These are phyloP conservation scores for Insectozyma bohioensis DNA, from an alignment of 1,139 yeast genomes.

Conservation along the genomic window DNA sequence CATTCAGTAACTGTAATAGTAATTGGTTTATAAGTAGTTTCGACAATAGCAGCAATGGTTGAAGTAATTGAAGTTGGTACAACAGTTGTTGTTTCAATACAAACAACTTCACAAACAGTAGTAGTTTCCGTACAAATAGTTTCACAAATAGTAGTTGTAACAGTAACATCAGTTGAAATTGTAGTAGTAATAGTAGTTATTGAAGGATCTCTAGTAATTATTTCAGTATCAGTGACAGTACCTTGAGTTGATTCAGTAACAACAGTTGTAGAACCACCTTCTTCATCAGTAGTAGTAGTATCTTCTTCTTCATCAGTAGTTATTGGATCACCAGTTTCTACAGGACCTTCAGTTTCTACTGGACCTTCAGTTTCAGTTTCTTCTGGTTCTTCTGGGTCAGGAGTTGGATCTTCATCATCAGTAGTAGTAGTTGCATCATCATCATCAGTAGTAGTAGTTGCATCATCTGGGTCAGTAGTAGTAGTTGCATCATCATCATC, in stretches of 20 bases:
- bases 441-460: background rate
- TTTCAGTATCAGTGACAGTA: too few species aligned
- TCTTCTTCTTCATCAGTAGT: background rate
- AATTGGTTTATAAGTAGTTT: constrained; percentile 5
- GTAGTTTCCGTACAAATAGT: constrained; percentile 2
- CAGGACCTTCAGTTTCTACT: background rate
- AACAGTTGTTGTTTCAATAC: constrained; percentile 4
- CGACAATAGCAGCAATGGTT: constrained; percentile 2
- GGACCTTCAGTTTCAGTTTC: background rate
- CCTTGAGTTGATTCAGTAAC: constrained; percentile 1
- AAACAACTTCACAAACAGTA: constrained; percentile 5
- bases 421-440: background rate
- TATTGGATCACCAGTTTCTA: background rate
- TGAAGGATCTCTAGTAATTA: too few species aligned
- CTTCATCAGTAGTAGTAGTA: constrained; percentile 2
- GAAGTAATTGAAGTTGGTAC: constrained; percentile 8
- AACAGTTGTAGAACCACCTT: constrained; percentile 1
- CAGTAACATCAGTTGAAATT: constrained; percentile 3
- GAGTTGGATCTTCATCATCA: background rate
- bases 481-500: background rate
- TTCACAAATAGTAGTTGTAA: background rate
- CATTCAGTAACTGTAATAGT: constrained; percentile 13
- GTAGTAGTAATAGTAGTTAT: background rate
- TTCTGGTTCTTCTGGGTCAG: constrained; percentile 4
- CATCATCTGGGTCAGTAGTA: background rate